Percentiles rank a stretch among this genome's conserved stretches.
Evolutionary conservation across 495 filamentous ascomycete genomes (phyloP).

Genomic region (Geopyxis carbonaria): DNA sequence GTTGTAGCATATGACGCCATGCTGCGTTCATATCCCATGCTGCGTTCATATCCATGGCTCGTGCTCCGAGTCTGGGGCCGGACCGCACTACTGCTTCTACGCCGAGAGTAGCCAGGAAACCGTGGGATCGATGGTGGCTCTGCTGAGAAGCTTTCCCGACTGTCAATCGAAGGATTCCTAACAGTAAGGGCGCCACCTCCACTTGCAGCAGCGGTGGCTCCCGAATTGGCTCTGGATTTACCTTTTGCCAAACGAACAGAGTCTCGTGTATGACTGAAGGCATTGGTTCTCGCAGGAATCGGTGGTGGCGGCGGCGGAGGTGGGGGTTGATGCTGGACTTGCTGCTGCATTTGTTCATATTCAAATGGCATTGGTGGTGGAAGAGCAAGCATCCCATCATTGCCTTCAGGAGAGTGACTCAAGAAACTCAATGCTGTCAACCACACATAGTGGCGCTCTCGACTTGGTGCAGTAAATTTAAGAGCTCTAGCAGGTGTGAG

Average conservation of each 20-base stretch:
- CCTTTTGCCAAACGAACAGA: conserved; percentile 81
- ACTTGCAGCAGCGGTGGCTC: neutral
- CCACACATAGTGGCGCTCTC: conserved; percentile 90
- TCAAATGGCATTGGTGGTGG: conserved; percentile 32
- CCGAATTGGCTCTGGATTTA: conserved; percentile 30
- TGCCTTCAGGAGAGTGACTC: conserved; percentile 61
- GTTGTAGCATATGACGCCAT: conserved; percentile 16
- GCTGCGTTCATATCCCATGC: conserved; percentile 26
- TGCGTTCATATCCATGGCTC: conserved; percentile 29
- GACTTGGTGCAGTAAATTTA: conserved; percentile 74
- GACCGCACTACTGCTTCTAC: conserved; percentile 15
- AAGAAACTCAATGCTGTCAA: conserved; percentile 85
- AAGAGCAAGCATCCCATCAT: conserved; percentile 47
- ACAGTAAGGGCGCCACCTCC: neutral
- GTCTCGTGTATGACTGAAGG: conserved; percentile 60
- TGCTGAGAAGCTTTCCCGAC: conserved; percentile 2
- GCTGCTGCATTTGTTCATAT: conserved; percentile 24
- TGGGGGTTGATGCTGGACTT: conserved; percentile 27
- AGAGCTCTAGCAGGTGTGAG: conserved; percentile 83
- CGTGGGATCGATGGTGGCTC: conserved; percentile 22
- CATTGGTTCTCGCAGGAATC: conserved; percentile 20
- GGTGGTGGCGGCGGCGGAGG: conserved; percentile 26
- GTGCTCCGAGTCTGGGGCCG: conserved; percentile 21
- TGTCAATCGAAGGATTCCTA: neutral
- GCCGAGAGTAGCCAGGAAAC: conserved; percentile 34